phyloP scores from a whole-genome alignment of 2,329 filamentous ascomycete genomes.

The Cadophora malorum region DNA sequence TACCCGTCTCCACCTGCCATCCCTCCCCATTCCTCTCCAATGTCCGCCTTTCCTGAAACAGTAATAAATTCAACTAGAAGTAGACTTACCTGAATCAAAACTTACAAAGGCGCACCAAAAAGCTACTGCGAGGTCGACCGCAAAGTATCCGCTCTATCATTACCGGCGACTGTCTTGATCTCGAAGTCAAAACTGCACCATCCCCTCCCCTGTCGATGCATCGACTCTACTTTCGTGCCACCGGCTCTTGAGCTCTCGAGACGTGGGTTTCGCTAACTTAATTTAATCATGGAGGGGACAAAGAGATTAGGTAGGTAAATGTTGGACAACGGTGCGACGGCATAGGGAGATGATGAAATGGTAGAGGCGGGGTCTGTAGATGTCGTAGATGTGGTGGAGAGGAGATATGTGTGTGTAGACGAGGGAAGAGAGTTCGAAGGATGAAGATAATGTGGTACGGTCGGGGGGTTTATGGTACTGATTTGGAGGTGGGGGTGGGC shows the following conservation, averaged over 20 bases:
- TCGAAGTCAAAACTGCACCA: slow-evolving; percentile 40
- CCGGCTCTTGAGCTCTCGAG: neutral
- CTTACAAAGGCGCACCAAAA: slow-evolving; percentile 65
- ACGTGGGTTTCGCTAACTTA: too few species aligned
- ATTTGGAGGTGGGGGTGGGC: slow-evolving; percentile 31
- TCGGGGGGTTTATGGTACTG: slow-evolving; percentile 39
- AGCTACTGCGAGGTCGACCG: slow-evolving; percentile 68
- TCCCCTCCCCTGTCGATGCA: neutral
- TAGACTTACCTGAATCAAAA: too few species aligned
- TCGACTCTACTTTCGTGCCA: too few species aligned
- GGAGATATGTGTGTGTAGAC: slow-evolving; percentile 51
- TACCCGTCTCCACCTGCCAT: neutral
- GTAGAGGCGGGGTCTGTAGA: slow-evolving; percentile 39
- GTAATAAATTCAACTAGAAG: too few species aligned
- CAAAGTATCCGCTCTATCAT: slow-evolving; percentile 31
- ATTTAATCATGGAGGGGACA: neutral
- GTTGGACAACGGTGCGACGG: slow-evolving; percentile 21
- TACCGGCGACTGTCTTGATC: slow-evolving; percentile 44
- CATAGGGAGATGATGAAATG: slow-evolving; percentile 42
- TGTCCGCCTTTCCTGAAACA: neutral
- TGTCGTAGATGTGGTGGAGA: slow-evolving; percentile 47
- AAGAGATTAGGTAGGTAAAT: neutral
- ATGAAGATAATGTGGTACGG: too few species aligned
- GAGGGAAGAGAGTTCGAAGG: slow-evolving; percentile 44
- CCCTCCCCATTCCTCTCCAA: neutral